A percentile compares a stretch with the other conserved stretches of the same genome.
Evolutionary conservation across 805 yeast genomes (phyloP).

Genomic region (Sungouiozyma intestinalis): DNA sequence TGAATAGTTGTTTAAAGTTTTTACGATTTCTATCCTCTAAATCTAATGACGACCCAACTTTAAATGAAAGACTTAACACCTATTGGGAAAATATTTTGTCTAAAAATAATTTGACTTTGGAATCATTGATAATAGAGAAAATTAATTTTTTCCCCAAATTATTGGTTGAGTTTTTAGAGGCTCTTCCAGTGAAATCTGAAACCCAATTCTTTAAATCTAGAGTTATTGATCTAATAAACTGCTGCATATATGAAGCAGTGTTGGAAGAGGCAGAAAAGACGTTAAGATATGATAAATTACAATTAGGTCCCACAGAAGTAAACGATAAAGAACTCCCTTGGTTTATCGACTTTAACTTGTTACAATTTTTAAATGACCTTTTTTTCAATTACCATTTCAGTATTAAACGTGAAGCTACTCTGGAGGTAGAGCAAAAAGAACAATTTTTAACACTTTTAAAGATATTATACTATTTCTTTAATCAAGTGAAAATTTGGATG

Average conservation of each 20-base stretch:
- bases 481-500: slow-evolving; percentile 29
- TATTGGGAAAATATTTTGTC: slow-evolving; percentile 8
- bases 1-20: slow-evolving; percentile 38
- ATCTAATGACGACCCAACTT: slow-evolving; percentile 1
- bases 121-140: slow-evolving; percentile 18
- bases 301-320: slow-evolving; percentile 15
- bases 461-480: slow-evolving; percentile 32
- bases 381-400: slow-evolving; percentile 21
- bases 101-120: slow-evolving; percentile 9
- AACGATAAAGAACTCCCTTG: slow-evolving; percentile 31
- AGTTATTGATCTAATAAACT: slow-evolving; percentile 16
- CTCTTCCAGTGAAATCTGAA: slow-evolving; percentile 7
- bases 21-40: slow-evolving; percentile 23
- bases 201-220: slow-evolving; percentile 11
- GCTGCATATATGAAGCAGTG: slow-evolving; percentile 21
- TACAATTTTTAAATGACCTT: slow-evolving; percentile 33
- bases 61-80: slow-evolving; percentile 1
- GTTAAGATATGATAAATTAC: slow-evolving; percentile 19
- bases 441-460: slow-evolving; percentile 31
- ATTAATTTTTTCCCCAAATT: slow-evolving; percentile 19
- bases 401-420: slow-evolving; percentile 2
- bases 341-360: slow-evolving; percentile 36
- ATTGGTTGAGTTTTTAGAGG: slow-evolving; percentile 18
- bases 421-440: slow-evolving; percentile 4
- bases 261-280: slow-evolving; percentile 34